These are phyloP conservation scores for Fragaria iinumae DNA, from an alignment of 306 rosid genomes.

Conservation along the genomic window DNA sequence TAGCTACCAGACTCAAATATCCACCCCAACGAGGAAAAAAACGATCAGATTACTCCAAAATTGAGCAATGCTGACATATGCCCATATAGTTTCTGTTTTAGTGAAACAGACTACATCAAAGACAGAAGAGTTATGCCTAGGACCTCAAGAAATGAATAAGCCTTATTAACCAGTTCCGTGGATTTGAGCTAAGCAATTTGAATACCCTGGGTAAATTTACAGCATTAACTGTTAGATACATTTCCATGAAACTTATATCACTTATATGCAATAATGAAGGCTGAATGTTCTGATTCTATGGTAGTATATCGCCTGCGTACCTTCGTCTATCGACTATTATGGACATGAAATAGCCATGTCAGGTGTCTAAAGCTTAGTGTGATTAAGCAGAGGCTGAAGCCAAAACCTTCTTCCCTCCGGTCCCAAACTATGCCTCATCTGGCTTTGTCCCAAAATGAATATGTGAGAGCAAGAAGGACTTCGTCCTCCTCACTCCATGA, in stretches of 20 bases:
- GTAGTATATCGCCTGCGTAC: constrained; percentile 31
- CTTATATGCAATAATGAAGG: constrained; percentile 29
- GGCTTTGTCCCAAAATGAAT: constrained; percentile 45
- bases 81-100: background rate
- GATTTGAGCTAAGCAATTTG: constrained; percentile 17
- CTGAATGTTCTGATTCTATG: constrained; percentile 39
- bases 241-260: constrained; percentile 16
- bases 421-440: constrained; percentile 33
- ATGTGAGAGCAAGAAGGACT: constrained; percentile 41
- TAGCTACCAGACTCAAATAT: background rate
- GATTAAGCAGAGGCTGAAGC: constrained; percentile 82
- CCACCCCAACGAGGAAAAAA: background rate
- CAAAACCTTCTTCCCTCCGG: constrained; percentile 93
- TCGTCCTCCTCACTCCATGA: constrained; percentile 54
- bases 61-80: background rate
- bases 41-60: background rate
- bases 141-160: background rate
- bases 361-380: constrained; percentile 32
- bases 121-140: background rate
- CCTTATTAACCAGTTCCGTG: constrained; percentile 3
- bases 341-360: constrained; percentile 37
- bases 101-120: background rate
- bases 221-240: constrained; percentile 28
- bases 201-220: constrained; percentile 29
- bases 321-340: constrained; percentile 57